Base-by-base conservation (phyloP, 345 rosid species). In the Boechera retrofracta region DNA sequence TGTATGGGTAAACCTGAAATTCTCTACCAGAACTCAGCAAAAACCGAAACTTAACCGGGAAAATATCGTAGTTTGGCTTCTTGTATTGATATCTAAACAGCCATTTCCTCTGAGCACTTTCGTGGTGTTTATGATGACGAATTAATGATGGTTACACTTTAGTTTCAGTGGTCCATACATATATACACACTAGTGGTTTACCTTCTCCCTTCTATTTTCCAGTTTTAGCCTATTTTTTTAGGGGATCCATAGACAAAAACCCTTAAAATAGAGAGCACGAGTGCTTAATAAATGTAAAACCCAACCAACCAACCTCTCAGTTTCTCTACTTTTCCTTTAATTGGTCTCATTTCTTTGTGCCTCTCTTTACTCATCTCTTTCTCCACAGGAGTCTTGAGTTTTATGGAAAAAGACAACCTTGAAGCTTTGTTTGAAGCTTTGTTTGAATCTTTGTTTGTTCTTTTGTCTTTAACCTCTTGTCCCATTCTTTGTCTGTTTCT, bases 401-500 rank as follows among this genome's bases (percentile, higher is more conserved):
- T 53, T 59, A 31, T 26, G 47, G 7, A 16, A 38, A 26, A 12
- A 38, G 44, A 51, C 68, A 54, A 56, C 0, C 42, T 53, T 59
- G 57, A 52, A 73, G 66, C 61, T 77, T 71, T 73, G 58, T 28
- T 28, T 28, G 29, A 10, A 78, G 66, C 61, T 77, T 71, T 73
- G 58, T 28, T 28, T 28, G 29, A 10, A 78, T 72, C 26, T 72
- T 41, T 44, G 44, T 76, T 48, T 69, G 8, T 35, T 69, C 15
- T 61, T 69, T 60, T 77, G 61, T 71, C 67, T 71, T 71, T 71
- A 36, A 18, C 54, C 65, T 56, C 54, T 47, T 64, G 58, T 66
- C 53, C 79, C 67, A 73, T 55, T 71, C 24, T 71, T 77, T 77
- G 77, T 79, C 48, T 73, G 69, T 73, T 73, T 74, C 71, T 63